Percentiles rank a stretch among this genome's conserved stretches.
Evolutionary conservation across 345 rosid species (phyloP).

Genomic region (Linum usitatissimum): DNA sequence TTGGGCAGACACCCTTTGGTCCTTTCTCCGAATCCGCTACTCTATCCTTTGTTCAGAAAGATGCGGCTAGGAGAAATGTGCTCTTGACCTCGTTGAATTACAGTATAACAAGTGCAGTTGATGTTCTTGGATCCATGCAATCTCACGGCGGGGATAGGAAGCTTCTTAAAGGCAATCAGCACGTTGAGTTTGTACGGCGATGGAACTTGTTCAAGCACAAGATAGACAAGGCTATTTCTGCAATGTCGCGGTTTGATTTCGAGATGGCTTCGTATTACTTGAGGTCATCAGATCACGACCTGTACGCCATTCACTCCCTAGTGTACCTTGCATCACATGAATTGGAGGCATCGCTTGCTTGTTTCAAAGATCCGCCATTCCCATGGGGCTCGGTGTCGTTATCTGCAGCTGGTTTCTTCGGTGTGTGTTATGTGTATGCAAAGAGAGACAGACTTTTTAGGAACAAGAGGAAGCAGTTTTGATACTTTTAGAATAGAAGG

Average conservation of each 20-base stretch:
- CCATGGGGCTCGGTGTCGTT: constrained; percentile 67
- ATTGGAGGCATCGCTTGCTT: constrained; percentile 74
- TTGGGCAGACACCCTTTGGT: constrained; percentile 96
- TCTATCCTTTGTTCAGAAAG: constrained; percentile 84
- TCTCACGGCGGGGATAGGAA: constrained; percentile 81
- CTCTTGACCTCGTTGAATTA: constrained; percentile 68
- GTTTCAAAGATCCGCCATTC: constrained; percentile 93
- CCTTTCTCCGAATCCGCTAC: constrained; percentile 79
- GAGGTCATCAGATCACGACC: constrained; percentile 78
- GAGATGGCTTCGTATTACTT: constrained; percentile 72
- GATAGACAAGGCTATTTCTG: constrained; percentile 69
- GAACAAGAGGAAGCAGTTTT: constrained; percentile 91
- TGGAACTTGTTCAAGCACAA: constrained; percentile 84
- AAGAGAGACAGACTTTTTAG: constrained; percentile 61
- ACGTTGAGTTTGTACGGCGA: constrained; percentile 64
- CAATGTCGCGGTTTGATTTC: constrained; percentile 72
- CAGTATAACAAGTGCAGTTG: constrained; percentile 64
- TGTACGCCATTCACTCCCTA: constrained; percentile 65
- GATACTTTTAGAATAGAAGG: constrained; percentile 25
- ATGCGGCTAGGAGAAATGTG: constrained; percentile 80
- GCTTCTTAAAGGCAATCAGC: constrained; percentile 50
- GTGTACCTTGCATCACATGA: constrained; percentile 75
- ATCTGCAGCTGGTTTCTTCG: constrained; percentile 44
- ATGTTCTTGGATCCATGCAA: constrained; percentile 57
- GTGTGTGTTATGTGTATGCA: constrained; percentile 40